Evolutionary conservation across 2,329 filamentous ascomycete species (phyloP), one percentile per base, ranked within the genome.

Genomic region (Alternaria ventricosa): DNA sequence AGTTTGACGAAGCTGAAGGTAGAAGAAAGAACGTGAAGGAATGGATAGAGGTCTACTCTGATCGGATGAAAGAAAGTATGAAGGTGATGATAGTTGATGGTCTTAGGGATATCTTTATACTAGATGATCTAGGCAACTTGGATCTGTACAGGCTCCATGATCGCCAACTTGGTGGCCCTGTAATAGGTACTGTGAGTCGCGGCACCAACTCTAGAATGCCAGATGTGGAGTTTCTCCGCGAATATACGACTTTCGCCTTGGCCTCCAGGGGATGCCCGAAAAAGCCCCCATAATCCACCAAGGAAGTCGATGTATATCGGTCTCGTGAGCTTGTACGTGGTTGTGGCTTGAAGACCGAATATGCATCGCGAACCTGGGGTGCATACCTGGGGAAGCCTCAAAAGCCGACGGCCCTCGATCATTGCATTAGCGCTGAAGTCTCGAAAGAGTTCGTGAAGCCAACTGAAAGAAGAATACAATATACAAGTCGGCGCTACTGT

Each of bases 221-320:
- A 44, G 60, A 43, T 18, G 57, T 49, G 30, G 57, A 61, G 60
- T 67, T 69, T 61, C 60, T 70, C 66, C 68, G 67, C 55, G 47
- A 50, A 41, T 62, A 61, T 67, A 67, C 33, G 45, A 43, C 25
- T 36, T 30, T 54, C 51, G 45, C 59, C 54, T 61, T 50, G 53
- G 58, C 58, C 28, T 25, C 3, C 8, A 36, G 22, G 36, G 27
- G n/a, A n/a, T 45, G 20, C 27, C 59, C 27, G 15, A 11, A 12
- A 15, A 51, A 28, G n/a, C 36, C 45, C 23, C 61, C n/a, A 66
- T 67, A 63, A 58, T 73, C 71, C 71, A 73, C 71, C 69, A 73
- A 71, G 63, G 66, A 61, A 54, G 57, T 60, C 51, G 45, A 53
- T 57, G 57, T 25, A 63, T 28, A 3, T 27, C 25, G 47, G 22